Evolutionary conservation across 1,139 yeast genomes (phyloP).

Genomic region (Suhomyces atakaporum): DNA sequence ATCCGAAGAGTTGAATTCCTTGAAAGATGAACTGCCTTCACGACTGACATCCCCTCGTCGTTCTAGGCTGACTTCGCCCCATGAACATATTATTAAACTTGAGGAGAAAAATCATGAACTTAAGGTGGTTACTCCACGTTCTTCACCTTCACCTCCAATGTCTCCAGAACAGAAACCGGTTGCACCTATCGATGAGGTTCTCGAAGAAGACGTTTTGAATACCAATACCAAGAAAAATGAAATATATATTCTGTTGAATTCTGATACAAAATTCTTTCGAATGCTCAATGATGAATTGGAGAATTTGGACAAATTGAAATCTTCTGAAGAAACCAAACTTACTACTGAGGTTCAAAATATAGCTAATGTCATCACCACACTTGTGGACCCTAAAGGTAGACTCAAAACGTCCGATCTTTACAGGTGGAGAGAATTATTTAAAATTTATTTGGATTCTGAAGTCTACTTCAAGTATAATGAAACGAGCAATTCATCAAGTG

Average conservation of each 20-base stretch:
- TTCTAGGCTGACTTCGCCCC: conserved; percentile 9
- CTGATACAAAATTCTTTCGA: conserved; percentile 55
- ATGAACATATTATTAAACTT: conserved; percentile 22
- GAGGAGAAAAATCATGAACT: conserved; percentile 21
- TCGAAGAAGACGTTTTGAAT: conserved; percentile 2
- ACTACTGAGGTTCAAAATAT: conserved; percentile 45
- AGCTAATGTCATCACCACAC: conserved; percentile 38
- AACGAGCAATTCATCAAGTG: conserved; percentile 39
- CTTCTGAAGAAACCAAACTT: conserved; percentile 47
- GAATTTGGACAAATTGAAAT: conserved; percentile 48
- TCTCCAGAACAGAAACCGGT: conserved; percentile 16
- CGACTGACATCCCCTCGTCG: conserved; percentile 2
- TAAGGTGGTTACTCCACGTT: conserved; percentile 23
- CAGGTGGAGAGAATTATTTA: conserved; percentile 71
- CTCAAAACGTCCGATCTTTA: conserved; percentile 56
- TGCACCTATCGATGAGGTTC: conserved; percentile 9
- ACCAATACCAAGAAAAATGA: conserved; percentile 24
- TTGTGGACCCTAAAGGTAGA: conserved; percentile 39
- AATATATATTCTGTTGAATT: conserved; percentile 40
- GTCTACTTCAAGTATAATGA: conserved; percentile 64
- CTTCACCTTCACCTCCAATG: conserved; percentile 11
- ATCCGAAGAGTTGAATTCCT: conserved; percentile 1
- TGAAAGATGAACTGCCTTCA: conserved; percentile 1
- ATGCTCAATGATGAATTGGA: conserved; percentile 60
- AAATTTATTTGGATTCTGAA: conserved; percentile 64